Conservation (phyloP, 768 basidiomycete species). For the Pleurotus giganteus region DNA sequence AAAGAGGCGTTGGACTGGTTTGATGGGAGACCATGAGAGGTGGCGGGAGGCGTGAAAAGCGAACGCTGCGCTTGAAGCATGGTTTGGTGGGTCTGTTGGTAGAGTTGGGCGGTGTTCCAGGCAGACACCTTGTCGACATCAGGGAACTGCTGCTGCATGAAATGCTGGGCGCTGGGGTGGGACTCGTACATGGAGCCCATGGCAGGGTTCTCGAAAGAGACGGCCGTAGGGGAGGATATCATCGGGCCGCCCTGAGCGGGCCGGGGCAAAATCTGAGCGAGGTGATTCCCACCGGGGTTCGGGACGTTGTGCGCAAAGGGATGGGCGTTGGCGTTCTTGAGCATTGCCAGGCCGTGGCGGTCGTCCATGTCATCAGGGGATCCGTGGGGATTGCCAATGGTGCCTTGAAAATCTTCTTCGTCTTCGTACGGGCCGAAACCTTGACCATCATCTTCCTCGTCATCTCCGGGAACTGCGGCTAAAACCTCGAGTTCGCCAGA, state of each 20-base stretch:
- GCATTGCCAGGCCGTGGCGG: constrained; percentile 22
- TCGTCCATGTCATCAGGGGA: constrained; percentile 30
- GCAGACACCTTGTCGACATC: constrained; percentile 13
- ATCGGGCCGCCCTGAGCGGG: constrained; percentile 35
- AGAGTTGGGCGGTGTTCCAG: constrained; percentile 13
- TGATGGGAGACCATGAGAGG: constrained; percentile 32
- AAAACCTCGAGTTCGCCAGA: constrained; percentile 71
- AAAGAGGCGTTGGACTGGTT: constrained; percentile 6
- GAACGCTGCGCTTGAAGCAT: constrained; percentile 29
- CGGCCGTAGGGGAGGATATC: constrained; percentile 39
- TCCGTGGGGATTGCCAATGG: constrained; percentile 9
- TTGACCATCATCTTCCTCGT: constrained; percentile 50
- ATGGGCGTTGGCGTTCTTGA: constrained; percentile 31
- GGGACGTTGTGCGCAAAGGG: constrained; percentile 35
- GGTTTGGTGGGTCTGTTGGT: constrained; percentile 20
- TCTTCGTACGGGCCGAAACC: constrained; percentile 37
- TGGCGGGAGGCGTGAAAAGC: constrained; percentile 42
- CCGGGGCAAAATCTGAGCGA: constrained; percentile 22
- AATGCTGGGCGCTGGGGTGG: constrained; percentile 15
- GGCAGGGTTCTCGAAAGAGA: constrained; percentile 53
- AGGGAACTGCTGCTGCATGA: constrained; percentile 19
- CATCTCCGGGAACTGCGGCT: constrained; percentile 43
- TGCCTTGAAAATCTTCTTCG: constrained; percentile 33
- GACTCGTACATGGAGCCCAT: constrained; percentile 27
- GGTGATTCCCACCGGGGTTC: constrained; percentile 20